phyloP scores from a whole-genome alignment of 1,284 basidiomycete species.

The Phellinidium pouzarii region DNA sequence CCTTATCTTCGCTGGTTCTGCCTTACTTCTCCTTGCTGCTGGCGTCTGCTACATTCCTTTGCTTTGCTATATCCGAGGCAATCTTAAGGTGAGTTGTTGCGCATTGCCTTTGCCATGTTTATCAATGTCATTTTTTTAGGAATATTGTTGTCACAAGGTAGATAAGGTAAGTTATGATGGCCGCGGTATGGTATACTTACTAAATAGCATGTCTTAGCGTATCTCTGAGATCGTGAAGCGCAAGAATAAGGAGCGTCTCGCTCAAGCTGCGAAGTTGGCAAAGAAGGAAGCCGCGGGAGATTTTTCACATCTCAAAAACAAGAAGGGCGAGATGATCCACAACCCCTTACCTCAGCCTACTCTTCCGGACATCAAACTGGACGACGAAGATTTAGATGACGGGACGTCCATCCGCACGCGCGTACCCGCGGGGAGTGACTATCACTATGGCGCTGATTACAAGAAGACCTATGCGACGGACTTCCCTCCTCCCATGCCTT shows the following conservation, averaged over 20 bases:
- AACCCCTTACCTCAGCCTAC: slow-evolving; percentile 93
- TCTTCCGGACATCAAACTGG: slow-evolving; percentile 75
- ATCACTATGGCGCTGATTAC: slow-evolving; percentile 14
- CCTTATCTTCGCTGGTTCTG: slow-evolving; percentile 77
- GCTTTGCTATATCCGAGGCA: slow-evolving; percentile 91
- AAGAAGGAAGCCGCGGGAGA: slow-evolving; percentile 88
- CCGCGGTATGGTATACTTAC: background rate
- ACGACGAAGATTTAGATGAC: slow-evolving; percentile 19
- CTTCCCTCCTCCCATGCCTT: slow-evolving; percentile 18
- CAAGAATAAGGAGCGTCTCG: slow-evolving; percentile 81
- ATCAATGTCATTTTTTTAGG: slow-evolving; percentile 39
- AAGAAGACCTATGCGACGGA: slow-evolving; percentile 16
- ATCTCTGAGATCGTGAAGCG: slow-evolving; percentile 92
- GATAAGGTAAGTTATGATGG: slow-evolving; percentile 67
- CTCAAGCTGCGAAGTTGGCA: slow-evolving; percentile 76
- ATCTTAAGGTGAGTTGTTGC: slow-evolving; percentile 77
- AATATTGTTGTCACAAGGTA: slow-evolving; percentile 98
- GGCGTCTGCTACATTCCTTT: slow-evolving; percentile 88
- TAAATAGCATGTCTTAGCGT: slow-evolving; percentile 42
- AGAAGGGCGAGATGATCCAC: slow-evolving; percentile 79
- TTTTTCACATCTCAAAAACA: slow-evolving; percentile 88
- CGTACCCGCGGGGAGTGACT: slow-evolving; percentile 11
- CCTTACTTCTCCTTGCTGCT: slow-evolving; percentile 78
- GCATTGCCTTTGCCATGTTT: background rate
- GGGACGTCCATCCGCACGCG: slow-evolving; percentile 17